Evolutionary conservation across 331 rosid genomes (phyloP), one percentile per base, ranked within the genome.

Genomic region (Rosa hybrid): DNA sequence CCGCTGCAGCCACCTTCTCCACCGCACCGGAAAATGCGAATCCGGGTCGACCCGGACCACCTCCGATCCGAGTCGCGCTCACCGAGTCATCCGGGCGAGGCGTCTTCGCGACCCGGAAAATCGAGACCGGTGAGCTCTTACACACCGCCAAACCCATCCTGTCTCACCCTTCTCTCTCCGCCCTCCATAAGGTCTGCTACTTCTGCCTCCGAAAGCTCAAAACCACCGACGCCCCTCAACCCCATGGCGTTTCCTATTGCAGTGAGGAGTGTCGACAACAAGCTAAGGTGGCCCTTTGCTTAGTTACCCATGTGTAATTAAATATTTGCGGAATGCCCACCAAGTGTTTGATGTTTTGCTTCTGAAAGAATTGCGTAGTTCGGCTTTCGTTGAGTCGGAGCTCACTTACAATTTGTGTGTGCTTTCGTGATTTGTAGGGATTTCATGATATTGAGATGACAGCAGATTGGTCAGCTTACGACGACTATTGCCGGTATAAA

Each of bases 1-100:
- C 82, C 41, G 23, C 81, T 25, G 73, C 46, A 59, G 71, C 81
- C 56, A 76, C 54, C 71, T 86, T 81, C 84, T 75, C 86, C 25
- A 56, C 71, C 48, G 23, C 71, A n/a, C 57, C 81, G 12, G 71
- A 25, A 38, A 72, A 75, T 44, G 82, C 76, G 42, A 49, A 44
- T 57, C 75, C 85, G 30, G 79, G n/a, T 68, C 83, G 80, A 77
- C 75, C 85, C 70, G 79, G 54, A 30, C 89, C 92, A 49, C 98
- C 97, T 38, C 98, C 98, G 6, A 89, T 92, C 74, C 94, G 85
- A 64, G 98, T 92, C 46, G 87, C 78, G 4, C 83, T 88, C 75
- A 92, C 98, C 16, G 89, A 84, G 71, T 82, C 94, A 1, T 88
- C 88, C 17, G 97, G 98, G 44, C 92, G 99, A 14, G 98, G 96